Evolutionary conservation across 1,139 yeast species (phyloP), one percentile per base, ranked within the genome.

Genomic region (Citeromyces hawaiiensis): DNA sequence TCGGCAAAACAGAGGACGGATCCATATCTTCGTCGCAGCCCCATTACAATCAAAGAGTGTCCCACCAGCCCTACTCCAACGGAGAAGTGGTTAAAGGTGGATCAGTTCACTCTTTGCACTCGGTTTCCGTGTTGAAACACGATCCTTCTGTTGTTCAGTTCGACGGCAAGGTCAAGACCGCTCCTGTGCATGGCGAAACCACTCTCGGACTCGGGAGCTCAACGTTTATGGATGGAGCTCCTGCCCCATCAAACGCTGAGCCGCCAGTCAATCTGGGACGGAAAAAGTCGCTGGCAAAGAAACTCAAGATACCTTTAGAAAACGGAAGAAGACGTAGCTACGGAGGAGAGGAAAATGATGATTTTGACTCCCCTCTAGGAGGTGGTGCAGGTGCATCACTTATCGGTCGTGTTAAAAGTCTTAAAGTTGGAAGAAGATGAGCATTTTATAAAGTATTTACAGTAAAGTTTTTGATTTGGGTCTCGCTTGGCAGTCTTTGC

Each of bases 201-300:
- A 83, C 96, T 1, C 70, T 81, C 42, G 98, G 98, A 1, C 68
- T 91, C 39, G 98, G 98, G 3, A 74, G 93, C 2, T 72, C 95
- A 2, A 91, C 98, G 0, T 91, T 91, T 56, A 59, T 91, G 47
- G 97, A 91, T 57, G 98, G 98, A 31, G 93, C 97, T 0, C 97
- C 97, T 14, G 98, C 96, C 3, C 79, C 94, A 23, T 61, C 64
- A 14, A 61, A 59, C 5, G 69, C 73, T n/a, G 60, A 61, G 8
- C 17, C 7, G 9, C 34, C 15, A 4, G 17, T 10, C 17, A 30
- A 13, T 16, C 56, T 81, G 43, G 70, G 72, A 19, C 72, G 88
- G 59, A 83, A 83, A 59, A 85, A 85, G 64, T 80, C 93, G 9
- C 55, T 83, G 39, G 85, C 73, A 8, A 85, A 80, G 55, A 66